A percentile compares a stretch with the other conserved stretches of the same genome.
Evolutionary conservation across 345 rosid species (phyloP).

Genomic region (Nephelium lappaceum): DNA sequence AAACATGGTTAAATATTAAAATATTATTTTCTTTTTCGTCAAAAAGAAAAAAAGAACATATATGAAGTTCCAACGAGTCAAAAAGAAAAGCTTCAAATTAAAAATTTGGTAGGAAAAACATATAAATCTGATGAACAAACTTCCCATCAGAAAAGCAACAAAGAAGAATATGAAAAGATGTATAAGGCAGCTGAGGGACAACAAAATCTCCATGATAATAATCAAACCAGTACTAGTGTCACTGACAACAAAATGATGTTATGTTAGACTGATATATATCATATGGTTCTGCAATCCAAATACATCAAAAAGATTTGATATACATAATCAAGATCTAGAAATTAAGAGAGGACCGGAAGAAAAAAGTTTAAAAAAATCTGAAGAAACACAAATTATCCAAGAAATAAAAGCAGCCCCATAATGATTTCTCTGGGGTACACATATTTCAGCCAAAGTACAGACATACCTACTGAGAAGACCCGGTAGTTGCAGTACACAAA

Average conservation of each 20-base stretch:
- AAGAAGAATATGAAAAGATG: not conserved
- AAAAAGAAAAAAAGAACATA: too few species aligned
- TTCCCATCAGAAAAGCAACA: not conserved
- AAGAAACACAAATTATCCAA: slow-evolving; percentile 11
- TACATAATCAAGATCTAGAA: slow-evolving; percentile 12
- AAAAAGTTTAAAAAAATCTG: not conserved
- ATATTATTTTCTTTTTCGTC: not conserved
- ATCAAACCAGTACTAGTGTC: not conserved
- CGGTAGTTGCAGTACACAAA: slow-evolving; percentile 23
- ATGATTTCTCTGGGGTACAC: slow-evolving; percentile 17
- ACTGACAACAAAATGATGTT: not conserved
- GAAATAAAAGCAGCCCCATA: slow-evolving; percentile 16
- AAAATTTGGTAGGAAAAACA: not conserved
- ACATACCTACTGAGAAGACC: slow-evolving; percentile 34
- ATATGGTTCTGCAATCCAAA: not conserved
- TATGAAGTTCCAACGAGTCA: not conserved
- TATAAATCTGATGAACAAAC: not conserved
- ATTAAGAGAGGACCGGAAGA: not conserved
- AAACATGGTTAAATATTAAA: too few species aligned
- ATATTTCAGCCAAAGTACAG: slow-evolving; percentile 31
- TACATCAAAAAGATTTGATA: not conserved
- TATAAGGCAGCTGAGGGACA: not conserved
- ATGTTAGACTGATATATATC: not conserved
- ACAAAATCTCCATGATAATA: not conserved
- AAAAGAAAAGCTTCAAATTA: not conserved